phyloP scores from a whole-genome alignment of 192 early-diverging fungal species.

The Coemansia sp. region DNA sequence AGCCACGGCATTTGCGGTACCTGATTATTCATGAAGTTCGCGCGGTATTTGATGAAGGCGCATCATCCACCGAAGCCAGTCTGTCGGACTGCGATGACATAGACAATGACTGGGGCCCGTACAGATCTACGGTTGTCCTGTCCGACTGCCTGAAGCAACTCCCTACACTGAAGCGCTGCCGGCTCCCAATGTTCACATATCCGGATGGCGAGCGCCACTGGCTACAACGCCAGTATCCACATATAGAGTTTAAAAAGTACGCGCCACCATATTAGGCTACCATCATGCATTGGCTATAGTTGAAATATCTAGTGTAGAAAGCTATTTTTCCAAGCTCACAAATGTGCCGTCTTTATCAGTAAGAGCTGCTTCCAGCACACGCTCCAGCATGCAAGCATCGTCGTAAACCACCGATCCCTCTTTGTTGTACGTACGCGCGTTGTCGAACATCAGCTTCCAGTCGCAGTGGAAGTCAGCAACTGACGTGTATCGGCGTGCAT shows the following conservation, averaged over 20 bases:
- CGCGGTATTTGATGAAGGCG: neutral
- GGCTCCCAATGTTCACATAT: conserved; percentile 49
- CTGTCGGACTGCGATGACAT: neutral
- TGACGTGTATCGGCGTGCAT: conserved; percentile 62
- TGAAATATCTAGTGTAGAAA: no score
- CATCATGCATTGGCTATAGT: no score
- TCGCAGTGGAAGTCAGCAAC: conserved; percentile 70
- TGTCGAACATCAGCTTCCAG: conserved; percentile 83
- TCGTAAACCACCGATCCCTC: conserved; percentile 85
- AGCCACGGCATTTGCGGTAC: conserved; percentile 11
- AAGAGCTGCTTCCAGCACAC: neutral
- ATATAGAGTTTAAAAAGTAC: conserved; percentile 40
- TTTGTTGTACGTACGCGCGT: conserved; percentile 89
- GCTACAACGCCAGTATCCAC: conserved; percentile 16
- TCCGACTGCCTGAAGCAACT: conserved; percentile 15
- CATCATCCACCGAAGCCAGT: neutral
- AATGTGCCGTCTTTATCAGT: no score
- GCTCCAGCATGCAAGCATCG: conserved; percentile 63
- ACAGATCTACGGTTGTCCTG: conserved; percentile 5
- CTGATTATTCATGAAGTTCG: conserved; percentile 34
- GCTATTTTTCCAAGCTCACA: no score
- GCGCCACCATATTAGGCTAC: conserved; percentile 42
- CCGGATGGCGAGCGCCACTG: conserved; percentile 27
- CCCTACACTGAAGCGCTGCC: conserved; percentile 26
- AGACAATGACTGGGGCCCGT: neutral